Evolutionary conservation across 768 basidiomycete genomes (phyloP).

Genomic region (Leccinum ochraceum): DNA sequence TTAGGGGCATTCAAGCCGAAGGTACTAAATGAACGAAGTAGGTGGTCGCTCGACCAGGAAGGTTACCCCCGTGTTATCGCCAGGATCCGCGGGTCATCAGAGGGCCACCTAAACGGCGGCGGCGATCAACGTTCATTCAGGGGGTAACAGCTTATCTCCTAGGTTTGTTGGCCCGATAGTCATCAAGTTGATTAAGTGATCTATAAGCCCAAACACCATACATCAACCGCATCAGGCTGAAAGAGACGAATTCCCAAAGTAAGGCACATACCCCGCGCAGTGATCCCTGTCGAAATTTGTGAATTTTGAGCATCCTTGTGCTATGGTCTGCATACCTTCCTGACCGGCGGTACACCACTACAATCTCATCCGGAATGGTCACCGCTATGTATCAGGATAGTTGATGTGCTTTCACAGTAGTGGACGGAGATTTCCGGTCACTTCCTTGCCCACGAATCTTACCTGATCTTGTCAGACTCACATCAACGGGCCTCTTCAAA

Average conservation of each 20-base stretch:
- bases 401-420: slow-evolving; percentile 13
- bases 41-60: slow-evolving; percentile 6
- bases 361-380: slow-evolving; percentile 19
- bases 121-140: not conserved
- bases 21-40: slow-evolving; percentile 7
- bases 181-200: slow-evolving; percentile 29
- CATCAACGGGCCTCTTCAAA: slow-evolving; percentile 17
- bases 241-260: slow-evolving; percentile 18
- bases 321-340: slow-evolving; percentile 9
- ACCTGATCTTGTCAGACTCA: slow-evolving; percentile 3
- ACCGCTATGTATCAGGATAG: slow-evolving; percentile 14
- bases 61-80: slow-evolving; percentile 16
- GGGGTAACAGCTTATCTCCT: not conserved
- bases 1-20: slow-evolving; percentile 15
- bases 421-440: not conserved
- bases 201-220: slow-evolving; percentile 1
- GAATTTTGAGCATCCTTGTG: not conserved
- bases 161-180: slow-evolving; percentile 10
- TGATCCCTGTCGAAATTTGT: slow-evolving; percentile 28
- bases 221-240: not conserved
- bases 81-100: slow-evolving; percentile 27
- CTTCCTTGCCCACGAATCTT: slow-evolving; percentile 27
- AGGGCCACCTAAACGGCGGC: slow-evolving; percentile 13
- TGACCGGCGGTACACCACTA: slow-evolving; percentile 14
- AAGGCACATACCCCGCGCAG: slow-evolving; percentile 19